Evolutionary conservation across 441 rosid genomes (phyloP).

Genomic region (Metrosideros polymorpha): DNA sequence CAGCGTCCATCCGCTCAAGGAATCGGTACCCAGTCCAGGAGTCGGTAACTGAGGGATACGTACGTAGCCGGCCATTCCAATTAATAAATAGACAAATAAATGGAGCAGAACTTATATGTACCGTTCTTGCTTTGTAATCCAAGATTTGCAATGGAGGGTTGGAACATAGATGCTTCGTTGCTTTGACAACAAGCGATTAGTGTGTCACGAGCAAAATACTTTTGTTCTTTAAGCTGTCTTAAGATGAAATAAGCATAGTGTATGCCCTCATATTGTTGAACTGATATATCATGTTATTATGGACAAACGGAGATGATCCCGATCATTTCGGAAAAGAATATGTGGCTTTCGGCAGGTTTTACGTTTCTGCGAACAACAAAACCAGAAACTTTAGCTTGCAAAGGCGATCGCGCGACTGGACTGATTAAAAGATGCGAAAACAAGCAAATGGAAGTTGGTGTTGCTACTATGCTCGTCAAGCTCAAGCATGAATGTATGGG

Average conservation of each 20-base stretch:
- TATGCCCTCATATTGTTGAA: neutral
- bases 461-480: neutral
- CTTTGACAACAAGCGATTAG: neutral
- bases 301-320: neutral
- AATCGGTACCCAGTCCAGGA: neutral
- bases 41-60: neutral
- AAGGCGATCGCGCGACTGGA: neutral
- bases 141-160: neutral
- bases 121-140: neutral
- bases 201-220: neutral
- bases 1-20: neutral
- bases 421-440: neutral
- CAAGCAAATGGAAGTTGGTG: neutral
- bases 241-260: neutral
- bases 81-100: neutral
- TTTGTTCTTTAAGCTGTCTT: neutral
- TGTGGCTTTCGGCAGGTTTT: neutral
- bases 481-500: neutral
- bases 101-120: neutral
- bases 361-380: neutral
- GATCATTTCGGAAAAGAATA: neutral
- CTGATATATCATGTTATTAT: neutral
- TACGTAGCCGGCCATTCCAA: neutral
- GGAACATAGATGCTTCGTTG: neutral
- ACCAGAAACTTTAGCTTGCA: neutral